These are phyloP conservation scores for Solioccasus polychromus DNA, from an alignment of 768 basidiomycete genomes.

Conservation along the genomic window DNA sequence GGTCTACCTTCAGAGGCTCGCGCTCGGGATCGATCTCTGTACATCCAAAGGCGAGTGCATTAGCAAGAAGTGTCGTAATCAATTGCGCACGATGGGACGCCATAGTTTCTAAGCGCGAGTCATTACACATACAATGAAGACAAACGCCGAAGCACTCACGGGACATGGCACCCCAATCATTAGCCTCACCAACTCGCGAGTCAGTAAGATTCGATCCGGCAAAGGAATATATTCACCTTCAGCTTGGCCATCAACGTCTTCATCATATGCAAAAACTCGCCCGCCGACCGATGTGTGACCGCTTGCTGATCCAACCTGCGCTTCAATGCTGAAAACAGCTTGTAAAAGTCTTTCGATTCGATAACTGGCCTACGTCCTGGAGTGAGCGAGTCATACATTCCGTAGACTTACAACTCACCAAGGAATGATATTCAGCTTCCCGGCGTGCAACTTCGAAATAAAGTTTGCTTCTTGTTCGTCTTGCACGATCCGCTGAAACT, in stretches of 20 bases:
- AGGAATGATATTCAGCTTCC: constrained; percentile 54
- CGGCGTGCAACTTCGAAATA: constrained; percentile 56
- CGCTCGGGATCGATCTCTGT: constrained; percentile 42
- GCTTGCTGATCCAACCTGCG: constrained; percentile 45
- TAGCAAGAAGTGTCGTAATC: constrained; percentile 40
- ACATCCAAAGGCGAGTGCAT: constrained; percentile 48
- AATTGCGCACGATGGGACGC: constrained; percentile 46
- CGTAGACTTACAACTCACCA: constrained; percentile 35
- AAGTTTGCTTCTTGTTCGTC: constrained; percentile 62
- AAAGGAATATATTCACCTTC: constrained; percentile 38
- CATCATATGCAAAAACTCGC: constrained; percentile 53
- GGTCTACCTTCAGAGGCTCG: constrained; percentile 49
- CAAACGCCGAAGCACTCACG: constrained; percentile 36
- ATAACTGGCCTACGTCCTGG: constrained; percentile 49
- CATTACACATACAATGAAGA: not conserved
- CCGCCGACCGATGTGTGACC: constrained; percentile 48
- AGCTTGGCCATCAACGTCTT: constrained; percentile 71
- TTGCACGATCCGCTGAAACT: constrained; percentile 61
- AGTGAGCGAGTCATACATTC: not conserved
- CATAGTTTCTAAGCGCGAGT: constrained; percentile 40
- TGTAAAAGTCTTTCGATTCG: constrained; percentile 59
- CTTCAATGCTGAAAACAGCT: constrained; percentile 48
- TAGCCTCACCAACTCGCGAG: constrained; percentile 37
- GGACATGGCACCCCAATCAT: constrained; percentile 64
- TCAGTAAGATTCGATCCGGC: not conserved